Base-by-base conservation (phyloP, 352 stramenopile species). In the Halophytophthora polymorphica region DNA sequence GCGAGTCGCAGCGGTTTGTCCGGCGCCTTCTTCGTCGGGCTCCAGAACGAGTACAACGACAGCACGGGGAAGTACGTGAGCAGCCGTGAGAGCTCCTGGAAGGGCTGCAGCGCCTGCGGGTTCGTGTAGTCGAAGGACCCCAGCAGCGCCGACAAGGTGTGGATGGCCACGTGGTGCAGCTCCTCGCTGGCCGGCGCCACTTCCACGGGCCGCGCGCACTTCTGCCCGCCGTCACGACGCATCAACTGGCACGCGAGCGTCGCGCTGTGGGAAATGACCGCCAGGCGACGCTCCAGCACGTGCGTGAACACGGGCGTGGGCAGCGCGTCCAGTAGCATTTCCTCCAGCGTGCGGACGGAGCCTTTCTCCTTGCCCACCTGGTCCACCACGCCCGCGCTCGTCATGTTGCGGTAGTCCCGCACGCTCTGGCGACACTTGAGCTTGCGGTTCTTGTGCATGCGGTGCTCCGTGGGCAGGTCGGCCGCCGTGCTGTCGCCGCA, bases 11-110 rank as follows among this genome's bases (percentile, higher is more conserved):
- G 56, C 14, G 66, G 36, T 31, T 73, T 77, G 48, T 95, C 81
- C 0, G 81, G 80, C 11, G 64, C 57, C 23, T 72, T 77, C 38
- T 82, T 86, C n/a, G 54, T 67, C 6, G 85, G 85, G 37, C 83
- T 92, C 85, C 85, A 95, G 50, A 90, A 95, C 15, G 83, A 77
- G 46, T 87, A 93, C 34, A 95, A 49, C 37, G 85, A 93, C 12
- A 95, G 59, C 37, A 73, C 66, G 0, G 83, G 83, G 22, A 93
- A 93, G 62, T 61, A 85, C 22, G 58, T 64, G n/a, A 95, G 61
- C 23, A 95, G 50, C n/a, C 79, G 71, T 7, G 77, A 69, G 46
- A 95, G 68, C 42, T 95, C 85, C 58, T 91, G 41, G 49, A 95
- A 93, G 2, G 82, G 69, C n/a, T 66, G 60, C 12, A 81, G 52